phyloP scores from a whole-genome alignment of 2,329 filamentous ascomycete genomes.

The Phyllosticta ampelicida region DNA sequence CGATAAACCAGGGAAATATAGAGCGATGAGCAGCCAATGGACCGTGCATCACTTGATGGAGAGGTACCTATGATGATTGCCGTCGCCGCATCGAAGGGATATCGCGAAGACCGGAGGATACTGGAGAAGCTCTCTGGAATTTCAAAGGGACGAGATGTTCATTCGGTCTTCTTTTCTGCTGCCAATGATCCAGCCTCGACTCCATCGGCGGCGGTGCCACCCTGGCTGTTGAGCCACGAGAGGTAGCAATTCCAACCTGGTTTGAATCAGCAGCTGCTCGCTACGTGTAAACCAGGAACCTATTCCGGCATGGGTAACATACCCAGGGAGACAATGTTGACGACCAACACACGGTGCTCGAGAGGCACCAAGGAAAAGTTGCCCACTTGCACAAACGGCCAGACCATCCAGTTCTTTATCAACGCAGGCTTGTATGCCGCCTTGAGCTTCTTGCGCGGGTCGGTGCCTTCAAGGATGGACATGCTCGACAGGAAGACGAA shows the following conservation, averaged over 20 bases:
- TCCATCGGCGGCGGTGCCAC: constrained; percentile 13
- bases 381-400: constrained; percentile 72
- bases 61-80: background rate
- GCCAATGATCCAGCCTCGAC: constrained; percentile 4
- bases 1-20: background rate
- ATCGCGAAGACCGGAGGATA: background rate
- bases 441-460: constrained; percentile 56
- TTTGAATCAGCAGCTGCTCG: background rate
- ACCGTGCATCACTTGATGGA: background rate
- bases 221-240: constrained; percentile 26
- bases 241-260: constrained; percentile 34
- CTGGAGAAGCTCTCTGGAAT: background rate
- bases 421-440: constrained; percentile 62
- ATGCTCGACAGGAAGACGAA: constrained; percentile 72
- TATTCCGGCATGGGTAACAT: constrained; percentile 19
- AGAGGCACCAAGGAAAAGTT: constrained; percentile 85
- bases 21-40: background rate
- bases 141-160: background rate
- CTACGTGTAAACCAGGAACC: too few species aligned
- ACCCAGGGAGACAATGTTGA: constrained; percentile 70
- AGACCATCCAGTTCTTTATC: constrained; percentile 75
- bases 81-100: background rate
- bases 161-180: constrained; percentile 8
- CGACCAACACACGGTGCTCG: constrained; percentile 72
- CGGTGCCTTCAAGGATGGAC: constrained; percentile 66